Base-by-base conservation (phyloP, 78 protist species). In the Dictyostelium capitatum region DNA sequence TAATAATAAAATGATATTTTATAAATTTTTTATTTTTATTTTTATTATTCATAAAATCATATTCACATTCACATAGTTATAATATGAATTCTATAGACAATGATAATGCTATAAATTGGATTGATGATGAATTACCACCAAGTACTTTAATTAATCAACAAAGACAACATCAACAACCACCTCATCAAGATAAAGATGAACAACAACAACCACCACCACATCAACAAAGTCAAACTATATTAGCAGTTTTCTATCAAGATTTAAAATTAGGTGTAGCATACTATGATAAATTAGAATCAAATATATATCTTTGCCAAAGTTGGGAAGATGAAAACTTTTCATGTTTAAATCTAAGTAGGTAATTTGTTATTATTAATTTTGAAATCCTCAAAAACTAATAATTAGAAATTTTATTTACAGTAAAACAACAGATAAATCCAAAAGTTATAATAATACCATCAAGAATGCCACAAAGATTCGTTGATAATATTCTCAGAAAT, bases 261-360 rank as follows among this genome's bases (percentile, higher is more conserved):
- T 59, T 75, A 32, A 85, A 75, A 59, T 11, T 85, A 8, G 92
- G 92, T 14, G 46, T 85, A 15, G 82, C 92, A 4, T 85, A 85
- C 48, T 85, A 59, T 59, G 83, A 85, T 75, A 54, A 14, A 46
- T 28, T 23, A 6, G 41, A 41, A 75, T 85, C 92, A 8, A 85
- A 37, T 57, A 56, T 85, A 0, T 75, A 72, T 47, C 4, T 85
- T 6, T 37, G 83, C 48, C 82, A 85, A 62, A 14, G 72, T 47
- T 85, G 92, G 92, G 92, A 85, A 62, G 92, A 85, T 59, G 92
- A 85, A 9, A 59, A 43, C 11, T 85, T 85, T 30, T n/a, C 30
- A 43, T 85, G 83, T 85, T 25, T 85, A 47, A 20, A n/a, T 9
- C 37, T 78, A 41, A 23, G 82, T 73, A 73, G 2, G 48, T 83